Evolutionary conservation across 2,329 filamentous ascomycete genomes (phyloP).

Genomic region (Penicillium thymicola): DNA sequence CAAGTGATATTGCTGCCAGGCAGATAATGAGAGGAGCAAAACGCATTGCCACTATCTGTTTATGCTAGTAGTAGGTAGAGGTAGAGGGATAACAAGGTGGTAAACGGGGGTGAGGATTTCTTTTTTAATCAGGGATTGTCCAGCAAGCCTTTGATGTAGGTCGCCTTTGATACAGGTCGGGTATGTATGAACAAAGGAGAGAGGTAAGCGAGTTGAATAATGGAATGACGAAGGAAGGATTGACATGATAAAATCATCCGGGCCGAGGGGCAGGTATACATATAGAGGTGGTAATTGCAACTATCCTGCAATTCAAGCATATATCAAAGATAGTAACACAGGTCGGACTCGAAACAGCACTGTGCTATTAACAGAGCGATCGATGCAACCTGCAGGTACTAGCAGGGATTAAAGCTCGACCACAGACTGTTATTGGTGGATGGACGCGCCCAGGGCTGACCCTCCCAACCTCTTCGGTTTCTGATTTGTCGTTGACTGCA

Average conservation of each 20-base stretch:
- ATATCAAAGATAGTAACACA: slow-evolving; percentile 25
- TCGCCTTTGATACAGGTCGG: slow-evolving; percentile 11
- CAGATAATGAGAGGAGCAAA: slow-evolving; percentile 28
- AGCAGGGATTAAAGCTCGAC: slow-evolving; percentile 16
- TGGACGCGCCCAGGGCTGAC: slow-evolving; percentile 21
- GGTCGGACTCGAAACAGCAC: slow-evolving; percentile 24
- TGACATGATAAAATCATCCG: slow-evolving; percentile 11
- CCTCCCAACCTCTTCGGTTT: slow-evolving; percentile 8
- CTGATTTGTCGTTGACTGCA: slow-evolving; percentile 15
- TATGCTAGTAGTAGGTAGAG: slow-evolving; percentile 2
- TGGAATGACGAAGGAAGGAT: slow-evolving; percentile 12
- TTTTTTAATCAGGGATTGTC: background rate
- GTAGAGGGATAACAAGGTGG: background rate
- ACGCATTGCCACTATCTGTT: slow-evolving; percentile 22
- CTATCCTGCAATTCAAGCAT: slow-evolving; percentile 2
- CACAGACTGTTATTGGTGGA: slow-evolving; percentile 21
- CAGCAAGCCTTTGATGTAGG: slow-evolving; percentile 10
- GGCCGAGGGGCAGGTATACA: slow-evolving; percentile 16
- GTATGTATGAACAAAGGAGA: background rate
- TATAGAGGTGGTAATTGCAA: slow-evolving; percentile 21
- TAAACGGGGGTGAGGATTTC: background rate
- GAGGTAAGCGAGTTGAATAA: slow-evolving; percentile 6
- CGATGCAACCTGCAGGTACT: slow-evolving; percentile 27
- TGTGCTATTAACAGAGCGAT: slow-evolving; percentile 29
- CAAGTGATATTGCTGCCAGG: slow-evolving; percentile 32